Percentiles rank a stretch among this genome's conserved stretches.
phyloP scores from a whole-genome alignment of 352 stramenopile species.

The Phytophthora ohioensis region DNA sequence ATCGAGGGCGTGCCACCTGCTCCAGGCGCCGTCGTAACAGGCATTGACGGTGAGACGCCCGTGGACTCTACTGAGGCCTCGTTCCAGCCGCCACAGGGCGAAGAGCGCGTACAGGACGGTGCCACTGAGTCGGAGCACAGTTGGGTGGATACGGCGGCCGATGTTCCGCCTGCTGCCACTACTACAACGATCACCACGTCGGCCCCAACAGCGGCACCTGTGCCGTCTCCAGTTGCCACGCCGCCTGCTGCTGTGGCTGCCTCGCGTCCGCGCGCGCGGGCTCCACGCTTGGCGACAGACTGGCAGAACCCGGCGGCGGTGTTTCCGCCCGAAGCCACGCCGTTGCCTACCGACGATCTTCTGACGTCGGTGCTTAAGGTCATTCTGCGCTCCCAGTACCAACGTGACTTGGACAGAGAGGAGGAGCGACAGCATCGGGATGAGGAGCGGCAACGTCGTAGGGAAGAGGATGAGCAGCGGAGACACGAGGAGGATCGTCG shows the following conservation, averaged over 20 bases:
- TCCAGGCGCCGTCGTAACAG: slow-evolving; percentile 2
- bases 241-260: slow-evolving; percentile 9
- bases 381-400: slow-evolving; percentile 46
- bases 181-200: not conserved
- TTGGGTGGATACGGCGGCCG: slow-evolving; percentile 28
- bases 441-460: slow-evolving; percentile 38
- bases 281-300: slow-evolving; percentile 15
- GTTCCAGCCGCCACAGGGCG: slow-evolving; percentile 26
- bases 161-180: slow-evolving; percentile 7
- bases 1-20: slow-evolving; percentile 30
- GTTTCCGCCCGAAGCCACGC: slow-evolving; percentile 29
- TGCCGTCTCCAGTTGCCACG: not conserved
- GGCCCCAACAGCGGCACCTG: slow-evolving; percentile 5
- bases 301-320: slow-evolving; percentile 34
- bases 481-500: slow-evolving; percentile 45
- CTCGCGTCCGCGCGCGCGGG: slow-evolving; percentile 14
- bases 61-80: slow-evolving; percentile 28
- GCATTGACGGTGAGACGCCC: slow-evolving; percentile 17
- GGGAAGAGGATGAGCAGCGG: slow-evolving; percentile 39
- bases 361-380: slow-evolving; percentile 48
- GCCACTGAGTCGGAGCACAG: slow-evolving; percentile 36
- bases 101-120: slow-evolving; percentile 34
- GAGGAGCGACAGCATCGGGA: slow-evolving; percentile 38
- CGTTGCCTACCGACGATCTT: slow-evolving; percentile 37
- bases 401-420: slow-evolving; percentile 47